Conservation (phyloP, 495 filamentous ascomycete genomes). For the Tuber umbilicatum region DNA sequence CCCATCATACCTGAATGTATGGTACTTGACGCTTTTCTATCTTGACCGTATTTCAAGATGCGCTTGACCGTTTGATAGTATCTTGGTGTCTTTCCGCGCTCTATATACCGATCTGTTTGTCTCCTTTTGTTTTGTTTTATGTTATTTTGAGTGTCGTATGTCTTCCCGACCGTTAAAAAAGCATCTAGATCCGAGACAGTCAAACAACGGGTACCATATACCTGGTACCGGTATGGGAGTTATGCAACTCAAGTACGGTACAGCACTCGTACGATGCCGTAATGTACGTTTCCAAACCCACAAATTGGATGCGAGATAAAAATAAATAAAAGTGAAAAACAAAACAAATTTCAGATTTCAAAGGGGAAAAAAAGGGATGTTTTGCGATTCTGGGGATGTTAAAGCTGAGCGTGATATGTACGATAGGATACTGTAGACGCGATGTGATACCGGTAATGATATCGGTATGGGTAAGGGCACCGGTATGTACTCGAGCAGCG, state of each 20-base stretch:
- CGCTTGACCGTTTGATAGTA: neutral
- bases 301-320: neutral
- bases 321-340: neutral
- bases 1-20: constrained; percentile 24
- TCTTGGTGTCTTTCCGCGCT: neutral
- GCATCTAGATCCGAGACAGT: constrained; percentile 30
- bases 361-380: neutral
- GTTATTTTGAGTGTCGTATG: neutral
- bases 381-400: neutral
- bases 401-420: neutral
- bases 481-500: neutral
- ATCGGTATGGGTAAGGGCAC: neutral
- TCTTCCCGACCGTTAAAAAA: constrained; percentile 11
- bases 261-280: too few relatives aligned
- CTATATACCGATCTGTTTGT: neutral
- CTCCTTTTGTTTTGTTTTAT: neutral
- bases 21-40: neutral
- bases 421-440: neutral
- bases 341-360: neutral
- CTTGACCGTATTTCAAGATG: neutral
- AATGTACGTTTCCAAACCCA: neutral
- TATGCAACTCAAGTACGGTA: neutral
- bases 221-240: neutral
- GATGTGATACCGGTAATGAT: neutral
- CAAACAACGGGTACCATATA: constrained; percentile 24